These are phyloP conservation scores for Testicularia cyperi DNA, from an alignment of 1,284 basidiomycete genomes.

Conservation along the genomic window DNA sequence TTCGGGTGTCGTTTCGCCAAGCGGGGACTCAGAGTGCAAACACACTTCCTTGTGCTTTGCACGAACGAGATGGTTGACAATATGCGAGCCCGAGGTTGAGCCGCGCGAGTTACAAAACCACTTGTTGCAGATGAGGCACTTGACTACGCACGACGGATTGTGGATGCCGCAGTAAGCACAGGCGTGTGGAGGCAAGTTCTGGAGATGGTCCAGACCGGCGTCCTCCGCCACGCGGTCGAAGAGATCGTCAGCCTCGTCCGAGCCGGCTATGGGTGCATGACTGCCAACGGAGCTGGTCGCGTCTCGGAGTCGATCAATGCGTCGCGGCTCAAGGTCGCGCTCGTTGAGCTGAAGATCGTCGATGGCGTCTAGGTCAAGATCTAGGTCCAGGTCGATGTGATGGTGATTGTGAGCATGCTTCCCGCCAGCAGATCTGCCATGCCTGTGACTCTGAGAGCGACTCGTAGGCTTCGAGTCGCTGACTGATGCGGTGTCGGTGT, in stretches of 20 bases:
- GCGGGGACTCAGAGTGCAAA: slow-evolving; percentile 87
- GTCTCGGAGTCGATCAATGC: too few species aligned
- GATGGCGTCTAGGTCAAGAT: slow-evolving; percentile 37
- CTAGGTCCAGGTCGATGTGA: slow-evolving; percentile 43
- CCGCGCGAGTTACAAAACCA: slow-evolving; percentile 99
- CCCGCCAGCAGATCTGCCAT: background rate
- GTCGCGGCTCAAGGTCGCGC: slow-evolving; percentile 22
- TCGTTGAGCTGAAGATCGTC: slow-evolving; percentile 43
- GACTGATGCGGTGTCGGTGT: slow-evolving; percentile 8
- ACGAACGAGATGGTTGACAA: slow-evolving; percentile 97
- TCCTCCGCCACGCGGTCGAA: slow-evolving; percentile 17
- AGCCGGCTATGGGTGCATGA: background rate
- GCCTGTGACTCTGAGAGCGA: too few species aligned
- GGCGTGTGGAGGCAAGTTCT: slow-evolving; percentile 38
- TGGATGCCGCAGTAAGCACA: slow-evolving; percentile 90
- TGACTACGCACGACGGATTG: slow-evolving; percentile 93
- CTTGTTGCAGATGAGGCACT: slow-evolving; percentile 91
- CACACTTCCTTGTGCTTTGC: slow-evolving; percentile 99
- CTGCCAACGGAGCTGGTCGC: too few species aligned
- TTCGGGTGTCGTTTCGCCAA: slow-evolving; percentile 96
- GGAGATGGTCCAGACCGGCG: slow-evolving; percentile 7
- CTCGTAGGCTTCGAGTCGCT: too few species aligned
- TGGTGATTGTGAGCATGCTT: slow-evolving; percentile 11
- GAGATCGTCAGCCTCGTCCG: background rate
- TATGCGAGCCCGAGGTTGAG: slow-evolving; percentile 89